Conservation (phyloP, 129 eudicot species). For the Lactuca sativa region DNA sequence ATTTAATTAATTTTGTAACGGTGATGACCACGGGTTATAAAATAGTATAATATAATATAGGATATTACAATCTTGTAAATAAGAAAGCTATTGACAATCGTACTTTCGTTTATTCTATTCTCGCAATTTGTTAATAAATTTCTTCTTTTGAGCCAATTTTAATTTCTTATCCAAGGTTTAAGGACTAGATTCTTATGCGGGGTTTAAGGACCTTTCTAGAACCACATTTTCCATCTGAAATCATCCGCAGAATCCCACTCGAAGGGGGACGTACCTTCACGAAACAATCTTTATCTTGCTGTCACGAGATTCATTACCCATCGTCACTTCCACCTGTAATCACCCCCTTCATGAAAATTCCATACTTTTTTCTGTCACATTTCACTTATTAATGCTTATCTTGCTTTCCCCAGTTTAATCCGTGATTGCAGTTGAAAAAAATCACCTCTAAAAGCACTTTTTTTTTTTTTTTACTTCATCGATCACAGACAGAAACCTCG, state of each 20-base stretch:
- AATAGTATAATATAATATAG: too few species aligned
- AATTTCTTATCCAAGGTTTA: too few species aligned
- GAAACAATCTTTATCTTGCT: slow-evolving; percentile 3
- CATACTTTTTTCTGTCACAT: background rate
- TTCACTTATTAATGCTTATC: background rate
- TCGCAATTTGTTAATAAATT: too few species aligned
- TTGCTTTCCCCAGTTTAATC: background rate
- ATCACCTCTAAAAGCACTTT: background rate
- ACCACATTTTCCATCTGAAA: background rate
- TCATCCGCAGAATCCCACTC: background rate
- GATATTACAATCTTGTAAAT: too few species aligned
- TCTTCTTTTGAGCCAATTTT: too few species aligned
- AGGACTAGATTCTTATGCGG: background rate
- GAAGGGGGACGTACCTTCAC: background rate
- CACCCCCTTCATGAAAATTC: background rate
- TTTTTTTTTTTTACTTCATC: too few species aligned
- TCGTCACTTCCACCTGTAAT: slow-evolving; percentile 10
- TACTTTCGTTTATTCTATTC: too few species aligned
- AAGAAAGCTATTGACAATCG: too few species aligned
- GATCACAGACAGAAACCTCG: background rate
- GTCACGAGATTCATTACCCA: slow-evolving; percentile 20
- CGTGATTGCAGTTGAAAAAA: slow-evolving; percentile 25
- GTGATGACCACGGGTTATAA: too few species aligned
- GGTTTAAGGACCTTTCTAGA: slow-evolving; percentile 1
- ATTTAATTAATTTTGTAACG: too few species aligned